Percentiles rank a stretch among this genome's conserved stretches.
These are phyloP conservation scores for Dacryopinax spathularia DNA, from an alignment of 768 basidiomycete species.

Conservation along the genomic window DNA sequence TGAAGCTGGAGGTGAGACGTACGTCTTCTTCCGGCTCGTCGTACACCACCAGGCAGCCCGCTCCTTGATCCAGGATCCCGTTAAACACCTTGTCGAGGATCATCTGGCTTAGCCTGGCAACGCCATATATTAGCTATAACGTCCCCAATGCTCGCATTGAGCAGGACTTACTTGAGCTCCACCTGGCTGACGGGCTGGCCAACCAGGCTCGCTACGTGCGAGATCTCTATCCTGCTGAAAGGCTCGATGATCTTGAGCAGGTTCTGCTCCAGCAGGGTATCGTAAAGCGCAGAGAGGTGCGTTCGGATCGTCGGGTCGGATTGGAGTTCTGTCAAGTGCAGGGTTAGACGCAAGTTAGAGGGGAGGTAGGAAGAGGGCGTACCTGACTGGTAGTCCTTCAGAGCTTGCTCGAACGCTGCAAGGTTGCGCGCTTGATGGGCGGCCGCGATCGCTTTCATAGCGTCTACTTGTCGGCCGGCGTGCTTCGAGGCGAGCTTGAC, in stretches of 20 bases:
- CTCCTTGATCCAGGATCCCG: slow-evolving; percentile 92
- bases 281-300: slow-evolving; percentile 85
- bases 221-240: slow-evolving; percentile 82
- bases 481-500: slow-evolving; percentile 83
- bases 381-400: slow-evolving; percentile 78
- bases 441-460: slow-evolving; percentile 86
- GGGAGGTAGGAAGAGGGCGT: slow-evolving; percentile 12
- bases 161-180: slow-evolving; percentile 62
- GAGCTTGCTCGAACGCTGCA: slow-evolving; percentile 72
- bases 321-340: slow-evolving; percentile 58
- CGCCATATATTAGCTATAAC: not conserved
- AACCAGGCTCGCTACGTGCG: slow-evolving; percentile 73
- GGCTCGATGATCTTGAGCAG: slow-evolving; percentile 90
- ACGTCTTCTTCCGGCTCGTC: slow-evolving; percentile 78
- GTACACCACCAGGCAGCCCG: slow-evolving; percentile 83
- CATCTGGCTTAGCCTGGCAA: slow-evolving; percentile 80
- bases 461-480: slow-evolving; percentile 81
- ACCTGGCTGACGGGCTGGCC: slow-evolving; percentile 78
- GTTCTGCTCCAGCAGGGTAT: slow-evolving; percentile 92
- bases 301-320: slow-evolving; percentile 92
- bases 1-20: slow-evolving; percentile 22
- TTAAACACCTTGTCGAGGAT: slow-evolving; percentile 89
- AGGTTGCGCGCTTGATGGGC: slow-evolving; percentile 89
- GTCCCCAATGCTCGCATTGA: not conserved
- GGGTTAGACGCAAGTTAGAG: not conserved